Evolutionary conservation across 495 filamentous ascomycete genomes (phyloP).

Genomic region (Entonaema liquescens): DNA sequence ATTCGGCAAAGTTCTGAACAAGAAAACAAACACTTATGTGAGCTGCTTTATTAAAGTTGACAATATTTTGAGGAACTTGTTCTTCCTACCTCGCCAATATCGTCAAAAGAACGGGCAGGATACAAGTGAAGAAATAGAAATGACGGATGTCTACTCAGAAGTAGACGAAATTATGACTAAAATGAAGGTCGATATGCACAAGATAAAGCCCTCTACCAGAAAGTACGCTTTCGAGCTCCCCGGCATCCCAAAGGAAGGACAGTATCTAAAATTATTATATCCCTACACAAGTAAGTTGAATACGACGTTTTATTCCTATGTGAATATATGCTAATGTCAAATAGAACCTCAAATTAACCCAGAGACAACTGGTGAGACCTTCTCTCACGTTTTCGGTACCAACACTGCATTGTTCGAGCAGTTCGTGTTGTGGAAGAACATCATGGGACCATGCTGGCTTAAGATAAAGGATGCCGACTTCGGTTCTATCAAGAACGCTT

Average conservation of each 20-base stretch:
- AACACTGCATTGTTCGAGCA: conserved; percentile 96
- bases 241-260: conserved; percentile 83
- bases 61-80: conserved; percentile 91
- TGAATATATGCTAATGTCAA: conserved; percentile 14
- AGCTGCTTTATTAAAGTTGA: conserved; percentile 97
- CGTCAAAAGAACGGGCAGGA: conserved; percentile 66
- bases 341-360: conserved; percentile 68
- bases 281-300: conserved; percentile 71
- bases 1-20: conserved; percentile 96
- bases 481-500: conserved; percentile 83
- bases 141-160: conserved; percentile 90
- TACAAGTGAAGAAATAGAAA: conserved; percentile 82
- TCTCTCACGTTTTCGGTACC: conserved; percentile 92
- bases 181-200: conserved; percentile 84
- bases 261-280: conserved; percentile 94
- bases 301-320: background rate
- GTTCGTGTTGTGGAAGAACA: conserved; percentile 96
- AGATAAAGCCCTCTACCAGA: conserved; percentile 86
- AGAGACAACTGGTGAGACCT: conserved; percentile 81
- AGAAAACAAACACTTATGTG: conserved; percentile 76
- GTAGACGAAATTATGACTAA: conserved; percentile 85
- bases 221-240: conserved; percentile 97
- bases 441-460: conserved; percentile 98
- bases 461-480: conserved; percentile 87
- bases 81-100: conserved; percentile 85